Evolutionary conservation across 2,329 filamentous ascomycete species (phyloP), one percentile per base, ranked within the genome.

Genomic region (Aspergillus udagawae): DNA sequence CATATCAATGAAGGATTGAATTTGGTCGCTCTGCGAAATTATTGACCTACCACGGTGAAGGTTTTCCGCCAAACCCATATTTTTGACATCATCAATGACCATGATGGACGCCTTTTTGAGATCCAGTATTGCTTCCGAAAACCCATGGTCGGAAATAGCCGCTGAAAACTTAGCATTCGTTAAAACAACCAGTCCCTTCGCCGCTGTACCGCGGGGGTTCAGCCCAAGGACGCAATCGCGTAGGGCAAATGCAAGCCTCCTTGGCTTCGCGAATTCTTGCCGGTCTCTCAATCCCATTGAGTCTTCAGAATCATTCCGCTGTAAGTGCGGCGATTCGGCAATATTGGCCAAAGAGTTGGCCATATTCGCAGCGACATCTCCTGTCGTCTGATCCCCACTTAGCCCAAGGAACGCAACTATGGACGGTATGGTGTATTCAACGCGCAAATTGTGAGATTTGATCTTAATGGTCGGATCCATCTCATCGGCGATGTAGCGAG

Each of bases 401-500:
- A 95, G 80, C 0, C 86, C 88, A 6, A 96, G 81, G 4, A 96
- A 73, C 53, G 91, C 90, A 80, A 96, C 88, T 0, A 97, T 73
- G 0, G 90, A 91, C 0, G 90, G 84, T 3, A 97, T 89, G 17
- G 88, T 88, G 71, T 99, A 99, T 70, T 99, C 95, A n/a, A 91
- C 74, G 58, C 86, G 88, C 4, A 96, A 65, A 60, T 96, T 92
- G 73, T 89, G 90, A 45, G 97, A 77, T 70, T 96, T 95, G 57
- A 97, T 73, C 71, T 95, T 96, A 63, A 97, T 80, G 6, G 91
- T 86, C 0, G 95, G 93, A 62, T 97, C 93, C 76, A 95, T 90
- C 70, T 97, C 93, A 70, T 97, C 92, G 0, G 91, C 91, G 63
- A 99, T 90, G 77, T 96, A 89, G 51, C 94, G 85, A 58, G 90